Evolutionary conservation across 2,329 filamentous ascomycete genomes (phyloP).

Genomic region (Fusarium torreyae): DNA sequence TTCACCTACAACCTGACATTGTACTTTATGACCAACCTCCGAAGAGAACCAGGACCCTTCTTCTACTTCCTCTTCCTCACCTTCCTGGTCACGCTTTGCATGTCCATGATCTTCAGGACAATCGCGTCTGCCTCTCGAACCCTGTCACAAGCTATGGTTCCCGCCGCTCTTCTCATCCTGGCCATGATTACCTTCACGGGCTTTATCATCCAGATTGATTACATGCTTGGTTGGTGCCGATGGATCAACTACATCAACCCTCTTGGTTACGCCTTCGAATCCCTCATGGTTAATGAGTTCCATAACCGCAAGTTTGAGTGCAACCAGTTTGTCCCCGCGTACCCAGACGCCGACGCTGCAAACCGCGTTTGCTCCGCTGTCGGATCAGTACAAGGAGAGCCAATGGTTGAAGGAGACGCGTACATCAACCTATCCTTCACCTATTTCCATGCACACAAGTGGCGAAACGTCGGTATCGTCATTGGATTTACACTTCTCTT

Average conservation of each 20-base stretch:
- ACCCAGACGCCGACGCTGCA: slow-evolving; percentile 42
- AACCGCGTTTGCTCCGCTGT: slow-evolving; percentile 63
- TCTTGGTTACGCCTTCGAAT: slow-evolving; percentile 75
- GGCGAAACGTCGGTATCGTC: slow-evolving; percentile 71
- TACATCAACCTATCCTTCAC: slow-evolving; percentile 61
- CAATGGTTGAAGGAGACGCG: slow-evolving; percentile 61
- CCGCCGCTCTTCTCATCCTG: slow-evolving; percentile 55
- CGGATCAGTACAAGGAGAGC: slow-evolving; percentile 62
- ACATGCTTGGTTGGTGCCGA: slow-evolving; percentile 74
- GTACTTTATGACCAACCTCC: slow-evolving; percentile 65
- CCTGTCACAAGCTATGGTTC: slow-evolving; percentile 61
- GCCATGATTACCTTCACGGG: slow-evolving; percentile 59
- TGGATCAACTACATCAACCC: slow-evolving; percentile 78
- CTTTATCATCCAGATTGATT: slow-evolving; percentile 59
- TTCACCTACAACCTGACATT: slow-evolving; percentile 61
- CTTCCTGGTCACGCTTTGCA: slow-evolving; percentile 54
- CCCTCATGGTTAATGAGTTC: slow-evolving; percentile 78
- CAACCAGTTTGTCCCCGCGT: slow-evolving; percentile 50
- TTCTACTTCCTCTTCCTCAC: slow-evolving; percentile 63
- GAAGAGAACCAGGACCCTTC: slow-evolving; percentile 61
- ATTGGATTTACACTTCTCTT: slow-evolving; percentile 66
- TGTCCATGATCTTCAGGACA: slow-evolving; percentile 62
- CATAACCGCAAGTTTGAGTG: slow-evolving; percentile 48
- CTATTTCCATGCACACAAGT: slow-evolving; percentile 65
- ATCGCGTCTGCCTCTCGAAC: slow-evolving; percentile 64